phyloP scores from a whole-genome alignment of 2,329 filamentous ascomycete species.

The Colletotrichum sp. region DNA sequence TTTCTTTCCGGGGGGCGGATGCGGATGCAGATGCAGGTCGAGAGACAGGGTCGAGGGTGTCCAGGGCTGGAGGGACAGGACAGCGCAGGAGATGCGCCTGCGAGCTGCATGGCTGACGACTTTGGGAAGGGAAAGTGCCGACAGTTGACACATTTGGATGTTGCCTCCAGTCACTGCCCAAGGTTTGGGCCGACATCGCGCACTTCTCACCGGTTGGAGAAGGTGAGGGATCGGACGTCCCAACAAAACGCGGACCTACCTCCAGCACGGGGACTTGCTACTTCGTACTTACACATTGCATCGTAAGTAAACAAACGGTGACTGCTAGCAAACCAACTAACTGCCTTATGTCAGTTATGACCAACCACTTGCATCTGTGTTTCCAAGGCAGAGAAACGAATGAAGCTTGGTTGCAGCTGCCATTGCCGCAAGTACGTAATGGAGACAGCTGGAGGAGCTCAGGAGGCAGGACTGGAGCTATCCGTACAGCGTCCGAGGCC shows the following conservation, averaged over 20 bases:
- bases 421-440: not conserved
- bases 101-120: not conserved
- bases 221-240: slow-evolving; percentile 4
- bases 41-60: slow-evolving; percentile 7
- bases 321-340: fast-evolving
- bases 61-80: not conserved
- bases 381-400: not conserved
- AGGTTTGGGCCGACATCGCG: not conserved
- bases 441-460: not conserved
- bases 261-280: not conserved
- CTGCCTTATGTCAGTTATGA: not conserved
- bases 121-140: slow-evolving; percentile 4
- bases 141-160: slow-evolving; percentile 2
- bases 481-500: not conserved
- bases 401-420: not conserved
- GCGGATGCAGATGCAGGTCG: slow-evolving; percentile 13
- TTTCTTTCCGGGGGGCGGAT: not conserved
- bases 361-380: not conserved
- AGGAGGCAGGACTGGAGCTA: not conserved
- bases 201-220: slow-evolving; percentile 10
- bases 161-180: not conserved
- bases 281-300: not conserved
- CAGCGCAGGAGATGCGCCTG: not conserved
- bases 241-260: slow-evolving; percentile 6
- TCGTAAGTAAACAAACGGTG: not conserved